Evolutionary conservation across 768 basidiomycete genomes (phyloP).

Genomic region (Russula abietina): DNA sequence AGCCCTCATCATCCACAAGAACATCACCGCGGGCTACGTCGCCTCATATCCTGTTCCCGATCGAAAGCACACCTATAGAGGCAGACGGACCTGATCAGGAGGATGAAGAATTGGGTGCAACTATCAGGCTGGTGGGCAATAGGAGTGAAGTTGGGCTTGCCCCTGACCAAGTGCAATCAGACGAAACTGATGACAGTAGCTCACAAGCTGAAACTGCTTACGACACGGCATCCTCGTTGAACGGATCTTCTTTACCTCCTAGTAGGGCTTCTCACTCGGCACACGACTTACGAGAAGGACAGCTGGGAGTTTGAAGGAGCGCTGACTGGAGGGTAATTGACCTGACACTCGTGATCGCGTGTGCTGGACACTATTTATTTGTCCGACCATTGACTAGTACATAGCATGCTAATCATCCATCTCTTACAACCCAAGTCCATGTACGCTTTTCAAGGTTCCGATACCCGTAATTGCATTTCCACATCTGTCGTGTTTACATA

Average conservation of each 20-base stretch:
- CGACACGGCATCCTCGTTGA: neutral
- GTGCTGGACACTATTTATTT: conserved; percentile 25
- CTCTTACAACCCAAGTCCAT: conserved; percentile 14
- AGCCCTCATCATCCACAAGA: conserved; percentile 33
- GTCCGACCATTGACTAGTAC: conserved; percentile 21
- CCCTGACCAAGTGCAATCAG: neutral
- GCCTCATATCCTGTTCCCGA: neutral
- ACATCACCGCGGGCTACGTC: neutral
- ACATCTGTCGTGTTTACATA: conserved; percentile 9
- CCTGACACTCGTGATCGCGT: conserved; percentile 14
- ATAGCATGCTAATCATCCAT: conserved; percentile 23
- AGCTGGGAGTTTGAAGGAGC: conserved; percentile 42
- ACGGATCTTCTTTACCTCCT: neutral
- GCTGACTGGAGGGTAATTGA: conserved; percentile 18
- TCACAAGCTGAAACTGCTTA: neutral
- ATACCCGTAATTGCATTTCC: conserved; percentile 20
- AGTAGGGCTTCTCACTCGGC: conserved; percentile 26
- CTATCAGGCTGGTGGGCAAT: conserved; percentile 11
- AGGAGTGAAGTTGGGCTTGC: conserved; percentile 1
- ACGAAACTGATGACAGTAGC: neutral
- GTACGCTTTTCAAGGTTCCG: conserved; percentile 16
- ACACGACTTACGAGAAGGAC: conserved; percentile 50
- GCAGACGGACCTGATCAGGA: conserved; percentile 2
- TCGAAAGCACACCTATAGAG: neutral
- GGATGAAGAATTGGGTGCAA: neutral